A percentile compares a stretch with the other conserved stretches of the same genome.
These are phyloP conservation scores for Pleurotus djamor DNA, from an alignment of 768 basidiomycete genomes.

Conservation along the genomic window DNA sequence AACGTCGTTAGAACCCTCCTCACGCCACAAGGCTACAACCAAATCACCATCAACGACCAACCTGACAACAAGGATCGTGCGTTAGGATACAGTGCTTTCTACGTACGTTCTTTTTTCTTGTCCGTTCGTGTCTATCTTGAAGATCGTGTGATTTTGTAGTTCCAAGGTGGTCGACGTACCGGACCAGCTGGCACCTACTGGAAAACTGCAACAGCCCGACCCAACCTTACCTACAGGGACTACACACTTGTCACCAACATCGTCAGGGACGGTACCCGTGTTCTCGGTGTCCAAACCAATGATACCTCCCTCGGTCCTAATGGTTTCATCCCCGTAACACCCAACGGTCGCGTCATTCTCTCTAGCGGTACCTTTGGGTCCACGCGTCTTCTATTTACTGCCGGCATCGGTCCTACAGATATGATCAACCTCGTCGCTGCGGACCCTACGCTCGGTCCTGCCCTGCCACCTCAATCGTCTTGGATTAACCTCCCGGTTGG, in stretches of 20 bases:
- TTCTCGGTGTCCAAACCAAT: slow-evolving; percentile 62
- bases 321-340: slow-evolving; percentile 51
- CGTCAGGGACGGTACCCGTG: slow-evolving; percentile 51
- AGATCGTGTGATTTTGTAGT: slow-evolving; percentile 19
- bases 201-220: slow-evolving; percentile 49
- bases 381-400: slow-evolving; percentile 55
- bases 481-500: slow-evolving; percentile 38
- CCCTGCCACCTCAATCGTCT: slow-evolving; percentile 43
- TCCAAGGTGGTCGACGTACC: slow-evolving; percentile 43
- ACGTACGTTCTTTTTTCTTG: slow-evolving; percentile 21
- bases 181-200: slow-evolving; percentile 63
- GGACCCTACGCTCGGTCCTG: slow-evolving; percentile 41
- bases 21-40: slow-evolving; percentile 43
- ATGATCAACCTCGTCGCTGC: slow-evolving; percentile 49
- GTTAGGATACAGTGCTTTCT: slow-evolving; percentile 50
- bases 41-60: slow-evolving; percentile 53
- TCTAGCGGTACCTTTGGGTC: slow-evolving; percentile 57
- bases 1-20: slow-evolving; percentile 43
- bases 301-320: slow-evolving; percentile 53
- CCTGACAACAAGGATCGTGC: slow-evolving; percentile 58
- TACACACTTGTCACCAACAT: slow-evolving; percentile 49
- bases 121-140: neutral
- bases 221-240: slow-evolving; percentile 49
- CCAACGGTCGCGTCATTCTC: slow-evolving; percentile 59
- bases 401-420: slow-evolving; percentile 60